These are phyloP conservation scores for Penicillium nordicum DNA, from an alignment of 2,329 filamentous ascomycete genomes.

Conservation along the genomic window DNA sequence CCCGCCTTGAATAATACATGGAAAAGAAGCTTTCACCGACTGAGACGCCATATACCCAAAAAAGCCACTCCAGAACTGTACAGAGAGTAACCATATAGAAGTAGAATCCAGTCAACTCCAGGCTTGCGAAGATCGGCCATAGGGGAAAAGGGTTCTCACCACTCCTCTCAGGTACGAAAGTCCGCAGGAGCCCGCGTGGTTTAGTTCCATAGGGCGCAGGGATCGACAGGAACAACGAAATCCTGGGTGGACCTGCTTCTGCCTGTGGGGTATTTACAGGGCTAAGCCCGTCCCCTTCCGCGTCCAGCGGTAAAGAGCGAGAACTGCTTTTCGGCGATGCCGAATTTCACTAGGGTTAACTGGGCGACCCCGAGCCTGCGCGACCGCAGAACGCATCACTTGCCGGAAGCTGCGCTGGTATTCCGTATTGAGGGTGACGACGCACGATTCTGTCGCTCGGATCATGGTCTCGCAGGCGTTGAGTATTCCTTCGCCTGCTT, in stretches of 20 bases:
- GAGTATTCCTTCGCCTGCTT: slow-evolving; percentile 81
- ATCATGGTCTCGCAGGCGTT: slow-evolving; percentile 91
- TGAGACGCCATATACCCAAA: background rate
- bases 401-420: slow-evolving; percentile 96
- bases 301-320: slow-evolving; percentile 86
- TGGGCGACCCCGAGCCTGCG: slow-evolving; percentile 78
- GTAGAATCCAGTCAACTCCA: background rate
- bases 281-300: slow-evolving; percentile 86
- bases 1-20: background rate
- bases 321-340: slow-evolving; percentile 74
- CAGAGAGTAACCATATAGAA: background rate
- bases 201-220: background rate
- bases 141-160: background rate
- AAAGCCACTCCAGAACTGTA: background rate
- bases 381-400: slow-evolving; percentile 87
- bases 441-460: slow-evolving; percentile 85
- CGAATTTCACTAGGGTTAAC: slow-evolving; percentile 85
- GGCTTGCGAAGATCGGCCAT: background rate
- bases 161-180: background rate
- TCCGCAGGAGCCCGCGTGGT: background rate
- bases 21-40: background rate
- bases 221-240: slow-evolving; percentile 9
- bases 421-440: slow-evolving; percentile 86
- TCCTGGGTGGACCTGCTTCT: background rate
- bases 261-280: slow-evolving; percentile 16